A percentile compares a stretch with the other conserved stretches of the same genome.
Evolutionary conservation across 1,139 yeast genomes (phyloP).

Genomic region (Taiozyma sp.): DNA sequence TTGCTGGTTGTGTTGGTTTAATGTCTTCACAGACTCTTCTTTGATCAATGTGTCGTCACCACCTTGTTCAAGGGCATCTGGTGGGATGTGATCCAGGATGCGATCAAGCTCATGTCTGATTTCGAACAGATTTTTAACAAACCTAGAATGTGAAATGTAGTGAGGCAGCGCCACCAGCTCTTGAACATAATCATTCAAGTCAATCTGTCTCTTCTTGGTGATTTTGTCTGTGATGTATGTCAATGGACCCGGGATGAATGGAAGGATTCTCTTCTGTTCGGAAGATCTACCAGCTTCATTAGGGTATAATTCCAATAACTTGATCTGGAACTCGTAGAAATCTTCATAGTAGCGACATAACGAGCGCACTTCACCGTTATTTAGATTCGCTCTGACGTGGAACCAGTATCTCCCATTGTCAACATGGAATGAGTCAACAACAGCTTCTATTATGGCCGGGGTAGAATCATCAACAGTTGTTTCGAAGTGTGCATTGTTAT

Average conservation of each 20-base stretch:
- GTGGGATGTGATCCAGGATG: constrained; percentile 23
- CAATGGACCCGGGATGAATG: constrained; percentile 95
- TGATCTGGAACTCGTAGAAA: constrained; percentile 90
- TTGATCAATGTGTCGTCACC: constrained; percentile 25
- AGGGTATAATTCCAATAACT: constrained; percentile 79
- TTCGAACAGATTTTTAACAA: constrained; percentile 70
- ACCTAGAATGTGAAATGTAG: constrained; percentile 66
- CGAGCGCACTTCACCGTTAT: constrained; percentile 65
- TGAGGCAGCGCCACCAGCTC: constrained; percentile 72
- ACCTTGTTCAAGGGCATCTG: constrained; percentile 1
- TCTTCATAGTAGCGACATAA: constrained; percentile 92
- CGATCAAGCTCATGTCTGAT: constrained; percentile 43
- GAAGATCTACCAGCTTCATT: constrained; percentile 79
- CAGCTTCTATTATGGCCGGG: constrained; percentile 47
- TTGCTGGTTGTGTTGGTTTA: constrained; percentile 10
- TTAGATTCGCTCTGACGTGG: constrained; percentile 63
- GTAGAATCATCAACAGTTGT: constrained; percentile 13
- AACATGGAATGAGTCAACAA: constrained; percentile 76
- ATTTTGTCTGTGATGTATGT: constrained; percentile 88
- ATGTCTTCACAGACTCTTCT: constrained; percentile 20
- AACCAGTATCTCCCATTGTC: constrained; percentile 92
- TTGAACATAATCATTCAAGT: constrained; percentile 77
- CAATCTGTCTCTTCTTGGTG: constrained; percentile 79
- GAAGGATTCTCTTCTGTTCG: constrained; percentile 67
- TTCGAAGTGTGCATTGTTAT: constrained; percentile 1